A percentile compares a stretch with the other conserved stretches of the same genome.
phyloP scores from a whole-genome alignment of 2,329 filamentous ascomycete genomes.

The Plenodomus biglobosus region DNA sequence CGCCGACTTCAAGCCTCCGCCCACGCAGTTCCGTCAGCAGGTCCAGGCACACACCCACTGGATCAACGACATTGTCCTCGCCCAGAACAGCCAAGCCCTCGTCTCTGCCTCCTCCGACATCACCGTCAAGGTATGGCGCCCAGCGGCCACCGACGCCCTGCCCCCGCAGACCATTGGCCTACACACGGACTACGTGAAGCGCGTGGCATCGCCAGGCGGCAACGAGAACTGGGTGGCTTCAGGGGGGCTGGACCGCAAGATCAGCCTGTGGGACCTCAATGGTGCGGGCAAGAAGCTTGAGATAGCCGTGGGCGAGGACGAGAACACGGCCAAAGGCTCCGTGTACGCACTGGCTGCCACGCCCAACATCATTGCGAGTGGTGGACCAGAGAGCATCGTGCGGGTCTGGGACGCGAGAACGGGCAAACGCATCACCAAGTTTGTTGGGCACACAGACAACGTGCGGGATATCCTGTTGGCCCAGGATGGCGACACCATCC shows the following conservation, averaged over 20 bases:
- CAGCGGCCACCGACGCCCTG: constrained; percentile 62
- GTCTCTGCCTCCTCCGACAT: constrained; percentile 93
- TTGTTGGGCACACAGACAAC: constrained; percentile 94
- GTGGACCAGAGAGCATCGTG: constrained; percentile 90
- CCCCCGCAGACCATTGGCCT: constrained; percentile 81
- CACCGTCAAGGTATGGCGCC: constrained; percentile 90
- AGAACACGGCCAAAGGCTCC: constrained; percentile 83
- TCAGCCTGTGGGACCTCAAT: constrained; percentile 90
- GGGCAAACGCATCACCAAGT: constrained; percentile 89
- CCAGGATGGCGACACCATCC: constrained; percentile 82
- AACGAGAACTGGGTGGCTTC: constrained; percentile 86
- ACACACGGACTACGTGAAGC: constrained; percentile 96
- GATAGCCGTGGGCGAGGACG: constrained; percentile 82
- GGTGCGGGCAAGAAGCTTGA: constrained; percentile 83
- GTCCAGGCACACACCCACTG: constrained; percentile 88
- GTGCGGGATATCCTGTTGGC: constrained; percentile 89
- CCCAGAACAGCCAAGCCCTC: constrained; percentile 74
- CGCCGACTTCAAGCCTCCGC: constrained; percentile 42
- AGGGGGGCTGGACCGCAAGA: constrained; percentile 87
- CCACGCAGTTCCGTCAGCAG: constrained; percentile 61
- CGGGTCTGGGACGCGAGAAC: constrained; percentile 88
- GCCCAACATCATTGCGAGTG: constrained; percentile 80
- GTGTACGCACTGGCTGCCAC: constrained; percentile 87
- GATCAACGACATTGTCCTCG: constrained; percentile 89
- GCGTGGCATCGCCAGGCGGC: constrained; percentile 74